phyloP scores from a whole-genome alignment of 164 flowering plant species.

The Taxillus chinensis region DNA sequence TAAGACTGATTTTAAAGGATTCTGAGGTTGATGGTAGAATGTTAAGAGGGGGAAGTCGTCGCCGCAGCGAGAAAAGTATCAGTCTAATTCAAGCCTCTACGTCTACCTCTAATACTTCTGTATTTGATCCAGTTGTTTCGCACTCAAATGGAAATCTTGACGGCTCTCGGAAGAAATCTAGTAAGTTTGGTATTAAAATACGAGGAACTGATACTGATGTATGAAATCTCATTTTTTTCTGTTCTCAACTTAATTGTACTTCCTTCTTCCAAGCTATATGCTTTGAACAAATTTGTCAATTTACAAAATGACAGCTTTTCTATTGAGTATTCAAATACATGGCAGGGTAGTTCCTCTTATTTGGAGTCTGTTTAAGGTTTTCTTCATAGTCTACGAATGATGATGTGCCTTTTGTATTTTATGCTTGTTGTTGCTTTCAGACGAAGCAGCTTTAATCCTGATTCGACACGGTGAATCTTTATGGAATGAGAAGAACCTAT shows the following conservation, averaged over 20 bases:
- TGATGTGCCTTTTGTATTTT: neutral
- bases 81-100: conserved; percentile 41
- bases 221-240: no score
- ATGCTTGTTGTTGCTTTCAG: conserved; percentile 21
- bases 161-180: conserved; percentile 57
- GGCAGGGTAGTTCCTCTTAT: neutral
- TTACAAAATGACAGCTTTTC: no score
- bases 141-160: conserved; percentile 31
- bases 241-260: no score
- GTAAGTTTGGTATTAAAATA: conserved; percentile 24
- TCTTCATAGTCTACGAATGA: neutral
- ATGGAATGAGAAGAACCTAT: conserved; percentile 94
- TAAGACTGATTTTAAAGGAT: conserved; percentile 27
- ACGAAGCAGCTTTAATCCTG: conserved; percentile 78
- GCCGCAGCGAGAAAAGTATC: conserved; percentile 20
- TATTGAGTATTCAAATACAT: neutral
- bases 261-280: no score
- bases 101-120: conserved; percentile 46
- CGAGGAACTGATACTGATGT: no score
- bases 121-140: conserved; percentile 38
- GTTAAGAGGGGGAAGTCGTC: conserved; percentile 16
- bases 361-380: neutral
- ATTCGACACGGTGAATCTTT: conserved; percentile 94
- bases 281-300: no score
- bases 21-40: conserved; percentile 16